These are phyloP conservation scores for Tolypocladium sp. DNA, from an alignment of 2,329 filamentous ascomycete genomes.

Conservation along the genomic window DNA sequence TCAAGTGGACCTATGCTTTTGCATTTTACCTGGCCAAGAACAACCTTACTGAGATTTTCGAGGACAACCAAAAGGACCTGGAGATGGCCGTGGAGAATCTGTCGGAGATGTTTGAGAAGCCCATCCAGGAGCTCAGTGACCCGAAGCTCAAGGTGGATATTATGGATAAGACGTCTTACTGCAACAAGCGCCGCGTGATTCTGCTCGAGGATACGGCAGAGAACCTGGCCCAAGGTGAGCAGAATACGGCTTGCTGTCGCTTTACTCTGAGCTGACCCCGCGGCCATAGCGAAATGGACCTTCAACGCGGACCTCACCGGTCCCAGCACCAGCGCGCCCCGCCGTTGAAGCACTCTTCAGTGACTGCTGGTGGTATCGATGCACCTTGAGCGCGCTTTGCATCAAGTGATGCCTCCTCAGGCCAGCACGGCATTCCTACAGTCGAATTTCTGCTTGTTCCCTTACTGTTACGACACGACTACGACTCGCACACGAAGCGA, in stretches of 20 bases:
- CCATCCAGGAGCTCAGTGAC: slow-evolving; percentile 72
- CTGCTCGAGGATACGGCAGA: slow-evolving; percentile 87
- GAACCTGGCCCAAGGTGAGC: slow-evolving; percentile 73
- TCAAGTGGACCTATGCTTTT: slow-evolving; percentile 99
- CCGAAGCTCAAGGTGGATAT: slow-evolving; percentile 96
- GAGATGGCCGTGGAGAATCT: slow-evolving; percentile 95
- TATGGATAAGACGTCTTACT: slow-evolving; percentile 97
- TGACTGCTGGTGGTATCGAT: background rate
- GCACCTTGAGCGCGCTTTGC: background rate
- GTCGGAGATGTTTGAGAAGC: slow-evolving; percentile 99
- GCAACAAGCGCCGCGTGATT: slow-evolving; percentile 84
- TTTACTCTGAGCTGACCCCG: slow-evolving; percentile 12
- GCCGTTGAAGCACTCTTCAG: background rate
- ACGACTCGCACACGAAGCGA: slow-evolving; percentile 3
- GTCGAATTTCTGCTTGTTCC: background rate
- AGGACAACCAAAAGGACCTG: slow-evolving; percentile 96
- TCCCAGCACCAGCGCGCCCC: background rate
- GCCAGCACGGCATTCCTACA: background rate
- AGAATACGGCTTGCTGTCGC: background rate
- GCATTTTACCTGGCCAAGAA: slow-evolving; percentile 95
- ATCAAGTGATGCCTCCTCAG: background rate
- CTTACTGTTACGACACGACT: background rate
- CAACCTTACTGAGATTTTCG: slow-evolving; percentile 94
- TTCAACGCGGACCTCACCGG: slow-evolving; percentile 17
- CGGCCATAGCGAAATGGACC: slow-evolving; percentile 32